Evolutionary conservation across 768 basidiomycete species (phyloP), one percentile per base, ranked within the genome.

Genomic region (Leccinum longicurvipes): DNA sequence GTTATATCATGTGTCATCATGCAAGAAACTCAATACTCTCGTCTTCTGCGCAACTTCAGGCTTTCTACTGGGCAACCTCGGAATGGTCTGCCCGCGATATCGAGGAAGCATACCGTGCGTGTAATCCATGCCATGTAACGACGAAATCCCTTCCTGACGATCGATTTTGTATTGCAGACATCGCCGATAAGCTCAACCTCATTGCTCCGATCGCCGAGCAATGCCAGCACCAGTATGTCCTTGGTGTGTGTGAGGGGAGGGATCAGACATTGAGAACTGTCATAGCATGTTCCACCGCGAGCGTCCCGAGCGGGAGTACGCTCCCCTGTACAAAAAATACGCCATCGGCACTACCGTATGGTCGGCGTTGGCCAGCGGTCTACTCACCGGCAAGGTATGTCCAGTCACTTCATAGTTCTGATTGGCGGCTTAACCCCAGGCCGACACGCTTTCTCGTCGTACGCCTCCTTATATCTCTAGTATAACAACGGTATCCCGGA

Each of bases 51-150:
- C 28, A 47, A 12, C 41, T 12, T 23, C 31, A 74, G 72, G 69
- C 74, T 3, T 74, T 74, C 64, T 75, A 76, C 60, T 79, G 79
- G 80, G 79, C 73, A 27, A 81, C 80, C 1, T 79, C 77, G 25
- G 82, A 84, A 57, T 85, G 83, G 83, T 75, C 76, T 36, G 77
- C 82, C 7, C 71, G 71, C 45, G 74, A 81, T 61, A 77, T 80
- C 53, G 73, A 78, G 50, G 76, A 78, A 50, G 77, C 78, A 39
- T 68, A 70, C 61, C 71, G 76, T 75, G 32, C 11, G 60, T 56
- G 17, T 23, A 27, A 17, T 21, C 23, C 6, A 23, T 48, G 21
- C 14, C 27, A 19, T 23, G 15, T 36, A 36, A 36, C 8, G 4
- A 36, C 36, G 36, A n/a, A 36, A n/a, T n/a, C 36, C 3, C 27